Percentiles rank a stretch among this genome's conserved stretches.
Evolutionary conservation across 768 basidiomycete species (phyloP).

Genomic region (Coprinellus aureogranulatus): DNA sequence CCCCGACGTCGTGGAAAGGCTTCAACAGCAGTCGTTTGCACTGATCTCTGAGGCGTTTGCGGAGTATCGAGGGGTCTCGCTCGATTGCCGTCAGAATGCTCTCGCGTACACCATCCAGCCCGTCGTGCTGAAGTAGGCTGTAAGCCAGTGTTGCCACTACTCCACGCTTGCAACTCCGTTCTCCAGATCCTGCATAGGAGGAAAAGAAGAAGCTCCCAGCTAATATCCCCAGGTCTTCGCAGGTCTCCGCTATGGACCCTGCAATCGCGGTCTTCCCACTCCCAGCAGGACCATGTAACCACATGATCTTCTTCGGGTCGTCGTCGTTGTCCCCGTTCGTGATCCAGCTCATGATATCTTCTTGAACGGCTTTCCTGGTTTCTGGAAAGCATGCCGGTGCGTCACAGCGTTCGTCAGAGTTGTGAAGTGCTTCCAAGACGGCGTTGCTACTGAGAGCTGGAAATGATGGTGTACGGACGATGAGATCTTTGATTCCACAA

Average conservation of each 20-base stretch:
- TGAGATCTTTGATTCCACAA: too few relatives aligned
- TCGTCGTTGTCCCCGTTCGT: not conserved
- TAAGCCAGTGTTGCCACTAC: slow-evolving; percentile 3
- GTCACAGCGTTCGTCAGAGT: slow-evolving; percentile 6
- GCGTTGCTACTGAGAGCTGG: too few relatives aligned
- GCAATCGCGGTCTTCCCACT: slow-evolving; percentile 11
- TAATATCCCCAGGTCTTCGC: not conserved
- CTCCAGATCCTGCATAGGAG: not conserved
- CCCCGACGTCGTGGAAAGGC: not conserved
- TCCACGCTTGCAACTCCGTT: not conserved
- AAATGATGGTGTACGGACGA: too few relatives aligned
- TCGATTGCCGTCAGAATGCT: not conserved
- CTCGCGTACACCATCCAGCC: not conserved
- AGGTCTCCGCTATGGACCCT: slow-evolving; percentile 4
- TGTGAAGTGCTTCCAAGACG: too few relatives aligned
- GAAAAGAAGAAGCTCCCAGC: slow-evolving; percentile 13
- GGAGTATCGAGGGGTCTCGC: too few relatives aligned
- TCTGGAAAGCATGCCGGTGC: not conserved
- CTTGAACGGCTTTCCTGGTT: slow-evolving; percentile 6
- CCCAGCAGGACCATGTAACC: slow-evolving; percentile 12
- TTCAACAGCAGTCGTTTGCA: not conserved
- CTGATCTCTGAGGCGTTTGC: not conserved
- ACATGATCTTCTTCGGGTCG: not conserved
- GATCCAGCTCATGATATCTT: slow-evolving; percentile 8
- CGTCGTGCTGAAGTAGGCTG: not conserved